Evolutionary conservation across 495 filamentous ascomycete species (phyloP).

Genomic region (Parathielavia appendiculata): DNA sequence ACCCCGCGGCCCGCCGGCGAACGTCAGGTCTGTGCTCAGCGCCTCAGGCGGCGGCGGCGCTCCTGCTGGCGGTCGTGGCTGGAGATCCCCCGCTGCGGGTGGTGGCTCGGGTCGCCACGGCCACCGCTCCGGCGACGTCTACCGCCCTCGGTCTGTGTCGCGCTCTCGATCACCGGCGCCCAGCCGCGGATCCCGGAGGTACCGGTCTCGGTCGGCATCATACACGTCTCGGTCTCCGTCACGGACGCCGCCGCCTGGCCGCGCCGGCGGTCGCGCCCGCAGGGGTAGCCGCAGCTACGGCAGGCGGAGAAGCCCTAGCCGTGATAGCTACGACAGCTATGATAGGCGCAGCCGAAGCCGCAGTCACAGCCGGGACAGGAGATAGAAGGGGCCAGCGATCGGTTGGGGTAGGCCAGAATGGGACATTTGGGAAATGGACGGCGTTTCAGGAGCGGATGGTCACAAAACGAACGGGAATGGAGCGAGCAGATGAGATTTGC

Average conservation of each 20-base stretch:
- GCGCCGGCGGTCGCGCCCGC: conserved; percentile 34
- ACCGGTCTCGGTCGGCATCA: conserved; percentile 50
- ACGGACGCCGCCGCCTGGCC: conserved; percentile 47
- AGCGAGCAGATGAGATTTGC: neutral
- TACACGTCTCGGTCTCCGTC: conserved; percentile 48
- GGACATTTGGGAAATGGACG: conserved; percentile 1
- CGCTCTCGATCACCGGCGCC: conserved; percentile 42
- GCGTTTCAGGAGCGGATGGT: conserved; percentile 8
- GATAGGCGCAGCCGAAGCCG: conserved; percentile 29
- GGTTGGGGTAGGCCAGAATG: too few species aligned
- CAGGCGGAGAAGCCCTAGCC: conserved; percentile 54
- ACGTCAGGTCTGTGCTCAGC: conserved; percentile 27
- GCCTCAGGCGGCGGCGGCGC: conserved; percentile 26
- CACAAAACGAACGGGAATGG: neutral
- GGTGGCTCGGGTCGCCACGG: conserved; percentile 34
- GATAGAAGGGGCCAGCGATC: conserved; percentile 18
- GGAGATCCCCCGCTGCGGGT: conserved; percentile 26
- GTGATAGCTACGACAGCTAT: conserved; percentile 53
- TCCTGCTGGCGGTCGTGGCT: conserved; percentile 33
- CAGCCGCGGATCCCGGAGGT: conserved; percentile 29
- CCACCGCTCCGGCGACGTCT: conserved; percentile 45
- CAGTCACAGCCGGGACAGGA: conserved; percentile 27
- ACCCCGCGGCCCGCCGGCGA: conserved; percentile 41
- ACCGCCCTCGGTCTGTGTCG: conserved; percentile 48
- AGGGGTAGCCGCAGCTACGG: conserved; percentile 39